These are phyloP conservation scores for Ziziphus jujuba DNA, from an alignment of 306 rosid genomes.

Conservation along the genomic window DNA sequence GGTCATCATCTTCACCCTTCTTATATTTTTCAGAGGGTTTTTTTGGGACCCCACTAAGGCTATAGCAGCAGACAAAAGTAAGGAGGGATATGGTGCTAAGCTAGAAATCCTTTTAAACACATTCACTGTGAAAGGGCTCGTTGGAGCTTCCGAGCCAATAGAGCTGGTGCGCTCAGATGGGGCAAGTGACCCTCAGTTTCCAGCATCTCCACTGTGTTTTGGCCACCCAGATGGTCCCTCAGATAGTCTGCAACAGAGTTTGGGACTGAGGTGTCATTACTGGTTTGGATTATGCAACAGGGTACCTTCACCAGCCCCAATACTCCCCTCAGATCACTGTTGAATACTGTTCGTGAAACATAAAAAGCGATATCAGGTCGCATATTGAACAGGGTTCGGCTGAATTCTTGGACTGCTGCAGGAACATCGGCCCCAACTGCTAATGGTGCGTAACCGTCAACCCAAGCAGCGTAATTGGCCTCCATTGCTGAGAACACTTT, in stretches of 20 bases:
- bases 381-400: too few relatives aligned
- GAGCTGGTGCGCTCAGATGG: slow-evolving; percentile 72
- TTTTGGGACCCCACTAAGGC: background rate
- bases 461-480: slow-evolving; percentile 83
- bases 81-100: too few relatives aligned
- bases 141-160: slow-evolving; percentile 58
- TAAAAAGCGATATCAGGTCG: slow-evolving; percentile 83
- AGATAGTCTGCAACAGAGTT: slow-evolving; percentile 67
- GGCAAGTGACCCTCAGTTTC: slow-evolving; percentile 94
- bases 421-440: slow-evolving; percentile 92
- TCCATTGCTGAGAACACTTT: slow-evolving; percentile 72
- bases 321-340: slow-evolving; percentile 79
- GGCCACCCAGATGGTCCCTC: slow-evolving; percentile 77
- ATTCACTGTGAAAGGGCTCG: slow-evolving; percentile 48
- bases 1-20: slow-evolving; percentile 35
- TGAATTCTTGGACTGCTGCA: slow-evolving; percentile 68
- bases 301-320: slow-evolving; percentile 77
- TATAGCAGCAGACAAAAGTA: too few relatives aligned
- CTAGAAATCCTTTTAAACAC: too few relatives aligned
- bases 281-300: slow-evolving; percentile 77
- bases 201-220: slow-evolving; percentile 66
- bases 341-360: slow-evolving; percentile 60
- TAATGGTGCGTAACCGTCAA: slow-evolving; percentile 72
- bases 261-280: slow-evolving; percentile 75
- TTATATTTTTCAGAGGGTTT: background rate